Conservation (phyloP, 2,329 filamentous ascomycete genomes). For the Curvularia sp. region DNA sequence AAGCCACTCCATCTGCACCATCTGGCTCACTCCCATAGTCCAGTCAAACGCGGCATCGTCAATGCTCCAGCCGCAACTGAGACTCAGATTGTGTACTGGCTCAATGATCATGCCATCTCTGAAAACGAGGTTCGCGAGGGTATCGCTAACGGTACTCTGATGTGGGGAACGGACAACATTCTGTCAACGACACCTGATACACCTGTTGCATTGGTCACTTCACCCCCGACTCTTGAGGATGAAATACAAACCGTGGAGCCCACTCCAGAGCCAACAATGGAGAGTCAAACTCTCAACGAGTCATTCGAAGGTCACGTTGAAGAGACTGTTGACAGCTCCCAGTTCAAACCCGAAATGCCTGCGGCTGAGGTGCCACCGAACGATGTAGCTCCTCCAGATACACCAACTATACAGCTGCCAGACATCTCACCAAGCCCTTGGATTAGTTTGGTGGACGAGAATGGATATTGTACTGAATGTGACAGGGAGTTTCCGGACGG, state of each 20-base stretch:
- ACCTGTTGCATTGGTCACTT: slow-evolving; percentile 27
- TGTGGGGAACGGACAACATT: slow-evolving; percentile 69
- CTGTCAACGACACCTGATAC: slow-evolving; percentile 41
- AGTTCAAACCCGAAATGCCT: slow-evolving; percentile 3
- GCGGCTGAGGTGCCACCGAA: slow-evolving; percentile 13
- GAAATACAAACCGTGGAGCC: slow-evolving; percentile 11
- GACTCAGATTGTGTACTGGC: slow-evolving; percentile 73
- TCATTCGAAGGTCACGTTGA: neutral
- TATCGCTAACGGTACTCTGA: slow-evolving; percentile 70
- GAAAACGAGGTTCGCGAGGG: slow-evolving; percentile 73
- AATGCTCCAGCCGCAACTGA: slow-evolving; percentile 63
- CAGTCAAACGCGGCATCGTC: slow-evolving; percentile 58
- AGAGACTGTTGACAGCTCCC: neutral
- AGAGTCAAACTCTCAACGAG: neutral
- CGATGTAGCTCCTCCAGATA: slow-evolving; percentile 34
- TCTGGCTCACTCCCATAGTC: slow-evolving; percentile 54
- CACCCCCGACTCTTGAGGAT: slow-evolving; percentile 21
- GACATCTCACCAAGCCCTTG: slow-evolving; percentile 30
- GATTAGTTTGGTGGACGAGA: slow-evolving; percentile 28
- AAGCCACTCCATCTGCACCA: slow-evolving; percentile 66
- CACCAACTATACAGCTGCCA: slow-evolving; percentile 21
- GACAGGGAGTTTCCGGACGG: slow-evolving; percentile 77
- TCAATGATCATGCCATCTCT: slow-evolving; percentile 69
- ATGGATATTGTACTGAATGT: slow-evolving; percentile 59
- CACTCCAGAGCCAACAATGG: slow-evolving; percentile 4